Conservation (phyloP, 2,329 filamentous ascomycete genomes). For the Lecanosticta acicola region DNA sequence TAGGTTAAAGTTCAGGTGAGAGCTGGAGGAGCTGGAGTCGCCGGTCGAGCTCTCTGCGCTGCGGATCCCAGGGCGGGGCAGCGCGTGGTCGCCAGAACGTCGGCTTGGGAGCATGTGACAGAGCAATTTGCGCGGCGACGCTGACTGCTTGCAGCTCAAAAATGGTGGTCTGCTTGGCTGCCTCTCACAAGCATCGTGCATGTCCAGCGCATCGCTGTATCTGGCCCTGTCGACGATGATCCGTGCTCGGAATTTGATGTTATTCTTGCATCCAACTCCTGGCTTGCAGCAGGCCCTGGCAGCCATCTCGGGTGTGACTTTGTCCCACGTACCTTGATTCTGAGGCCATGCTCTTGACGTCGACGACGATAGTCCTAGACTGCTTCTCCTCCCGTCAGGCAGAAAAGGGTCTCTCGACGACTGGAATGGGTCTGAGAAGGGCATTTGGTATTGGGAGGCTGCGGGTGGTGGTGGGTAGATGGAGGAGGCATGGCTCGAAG, state of each 20-base stretch:
- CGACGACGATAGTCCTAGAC: slow-evolving; percentile 36
- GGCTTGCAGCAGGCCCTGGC: not conserved
- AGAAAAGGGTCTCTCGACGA: slow-evolving; percentile 44
- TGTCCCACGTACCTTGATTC: slow-evolving; percentile 24
- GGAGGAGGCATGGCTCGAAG: slow-evolving; percentile 34
- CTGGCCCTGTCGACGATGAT: not conserved
- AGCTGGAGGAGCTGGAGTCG: not conserved
- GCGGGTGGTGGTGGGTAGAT: slow-evolving; percentile 29
- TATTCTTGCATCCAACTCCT: slow-evolving; percentile 1
- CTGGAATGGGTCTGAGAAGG: slow-evolving; percentile 44
- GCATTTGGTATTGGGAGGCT: slow-evolving; percentile 40
- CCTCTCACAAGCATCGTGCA: slow-evolving; percentile 1
- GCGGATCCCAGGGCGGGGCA: not conserved
- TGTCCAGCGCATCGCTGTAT: slow-evolving; percentile 5
- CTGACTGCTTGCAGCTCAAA: not conserved
- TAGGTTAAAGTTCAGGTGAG: not conserved
- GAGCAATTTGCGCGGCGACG: not conserved
- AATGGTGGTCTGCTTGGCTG: not conserved
- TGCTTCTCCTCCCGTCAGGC: slow-evolving; percentile 37
- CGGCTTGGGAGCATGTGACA: not conserved
- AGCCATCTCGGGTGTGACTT: not conserved
- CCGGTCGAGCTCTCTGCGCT: not conserved
- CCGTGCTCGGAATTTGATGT: not conserved
- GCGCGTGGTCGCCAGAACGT: not conserved
- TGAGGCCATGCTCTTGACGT: slow-evolving; percentile 30